Evolutionary conservation across 345 rosid species (phyloP), one percentile per base, ranked within the genome.

Genomic region (Euphorbia tirucalli): DNA sequence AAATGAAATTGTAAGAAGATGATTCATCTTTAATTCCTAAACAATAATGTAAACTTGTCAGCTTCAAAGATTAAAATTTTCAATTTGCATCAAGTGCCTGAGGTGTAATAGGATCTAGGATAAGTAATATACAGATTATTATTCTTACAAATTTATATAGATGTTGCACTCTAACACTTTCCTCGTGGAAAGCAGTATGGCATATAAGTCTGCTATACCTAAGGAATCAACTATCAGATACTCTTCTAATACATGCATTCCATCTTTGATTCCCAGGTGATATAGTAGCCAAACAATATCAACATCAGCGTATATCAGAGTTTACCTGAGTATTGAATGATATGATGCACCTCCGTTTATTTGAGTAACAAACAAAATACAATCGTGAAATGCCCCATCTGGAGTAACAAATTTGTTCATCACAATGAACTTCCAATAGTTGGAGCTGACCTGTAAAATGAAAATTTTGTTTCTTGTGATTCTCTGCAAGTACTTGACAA

Each of bases 391-490:
- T 19, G 41, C 57, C 59, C 19, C 0, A n/a, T 48, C 10, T 52
- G 62, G 63, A 39, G 22, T 52, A 10, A 49, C 21, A 27, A 31
- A 22, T 11, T 37, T 37, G 39, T 55, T 78, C 74, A 83, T 46
- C 78, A 72, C 50, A 8, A 21, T 21, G 86, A 83, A 57, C 11
- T 74, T 46, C 76, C 58, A 64, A 64, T 50, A 43, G 22, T 61
- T 14, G 70, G 71, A 49, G 49, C 66, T 27, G 68, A 77, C 86
- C 86, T 83, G 80, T 80, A 80, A 75, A 69, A 71, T 32, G 48
- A 43, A 66, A 37, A 39, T 19, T 18, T 24, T 19, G 5, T 54
- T 63, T 41, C 46, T 50, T 30, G n/a, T 11, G 11, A 52, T 48
- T 46, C 24, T 16, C 11, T 19, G 32, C 15, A 59, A 30, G 22